Evolutionary conservation across 2,329 filamentous ascomycete species (phyloP).

Genomic region (Ceratocystis harringtonii): DNA sequence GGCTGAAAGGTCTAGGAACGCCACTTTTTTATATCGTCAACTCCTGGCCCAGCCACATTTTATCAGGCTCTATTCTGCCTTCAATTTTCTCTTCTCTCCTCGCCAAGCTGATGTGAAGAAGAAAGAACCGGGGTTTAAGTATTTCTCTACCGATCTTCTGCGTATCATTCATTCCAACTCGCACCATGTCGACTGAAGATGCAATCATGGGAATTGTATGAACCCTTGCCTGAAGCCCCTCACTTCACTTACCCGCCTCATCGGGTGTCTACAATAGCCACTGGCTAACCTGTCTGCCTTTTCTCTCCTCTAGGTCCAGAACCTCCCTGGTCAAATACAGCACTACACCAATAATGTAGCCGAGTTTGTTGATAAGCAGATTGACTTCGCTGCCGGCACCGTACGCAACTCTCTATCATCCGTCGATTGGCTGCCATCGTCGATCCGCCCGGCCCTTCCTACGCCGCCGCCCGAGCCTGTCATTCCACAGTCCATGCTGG

Average conservation of each 20-base stretch:
- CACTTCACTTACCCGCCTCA: constrained; percentile 1
- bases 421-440: constrained; percentile 57
- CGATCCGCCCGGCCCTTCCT: constrained; percentile 40
- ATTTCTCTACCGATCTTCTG: background rate
- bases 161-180: background rate
- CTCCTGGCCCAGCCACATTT: background rate
- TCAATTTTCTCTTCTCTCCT: background rate
- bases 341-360: constrained; percentile 59
- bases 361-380: constrained; percentile 64
- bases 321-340: constrained; percentile 38
- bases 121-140: constrained; percentile 6
- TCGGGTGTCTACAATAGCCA: background rate
- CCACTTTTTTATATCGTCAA: background rate
- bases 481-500: constrained; percentile 27
- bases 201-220: constrained; percentile 39
- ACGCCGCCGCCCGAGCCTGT: constrained; percentile 26
- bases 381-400: constrained; percentile 57
- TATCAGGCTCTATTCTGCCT: background rate
- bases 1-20: background rate
- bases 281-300: background rate
- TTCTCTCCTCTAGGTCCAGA: constrained; percentile 8
- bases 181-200: constrained; percentile 7
- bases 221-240: background rate
- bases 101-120: background rate
- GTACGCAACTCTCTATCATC: constrained; percentile 55